Base-by-base conservation (phyloP, 805 yeast species). In the Grigorovia humatica region DNA sequence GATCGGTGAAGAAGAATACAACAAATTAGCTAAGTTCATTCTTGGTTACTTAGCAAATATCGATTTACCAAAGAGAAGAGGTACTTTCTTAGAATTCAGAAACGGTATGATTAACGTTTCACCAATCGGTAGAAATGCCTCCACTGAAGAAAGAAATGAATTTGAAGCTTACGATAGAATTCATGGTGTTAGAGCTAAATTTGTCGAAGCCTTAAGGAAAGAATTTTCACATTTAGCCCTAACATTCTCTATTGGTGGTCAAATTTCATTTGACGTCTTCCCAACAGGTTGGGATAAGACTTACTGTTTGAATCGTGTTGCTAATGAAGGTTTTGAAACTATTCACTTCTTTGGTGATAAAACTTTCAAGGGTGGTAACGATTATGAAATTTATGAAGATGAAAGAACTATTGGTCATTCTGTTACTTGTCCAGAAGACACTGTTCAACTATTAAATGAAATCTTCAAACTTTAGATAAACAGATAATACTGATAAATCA, bases 271-370 rank as follows among this genome's bases (percentile, higher is more conserved):
- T 65, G 99, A 93, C 67, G 98, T 93, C 58, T 93, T 93, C 91
- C 99, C 99, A 76, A 88, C 96, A 57, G 99, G 99, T 67, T 93
- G 99, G 99, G 99, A 93, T 74, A 93, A 93, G 81, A 93, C 99
- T 56, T 93, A 91, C 77, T 88, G 96, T 73, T 80, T 93, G 69
- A 89, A 85, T 73, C 99, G 91, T 73, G 90, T 93, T 62, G 88
- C 74, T 64, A 71, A 76, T 54, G 96, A 91, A 73, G 82, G 85
- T 59, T 93, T 90, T 76, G 77, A 82, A 65, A 78, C 81, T 62
- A 88, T 93, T 64, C 98, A 93, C 77, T 93, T 93, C 82, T 93
- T 93, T 68, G 99, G 99, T 74, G 99, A 93, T 80, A 93, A 93
- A 80, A 79, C 96, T 59, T 85, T 85, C 78, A 72, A 82, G 74